Conservation (phyloP, 179 eudicot species). For the Camellia oleifera region DNA sequence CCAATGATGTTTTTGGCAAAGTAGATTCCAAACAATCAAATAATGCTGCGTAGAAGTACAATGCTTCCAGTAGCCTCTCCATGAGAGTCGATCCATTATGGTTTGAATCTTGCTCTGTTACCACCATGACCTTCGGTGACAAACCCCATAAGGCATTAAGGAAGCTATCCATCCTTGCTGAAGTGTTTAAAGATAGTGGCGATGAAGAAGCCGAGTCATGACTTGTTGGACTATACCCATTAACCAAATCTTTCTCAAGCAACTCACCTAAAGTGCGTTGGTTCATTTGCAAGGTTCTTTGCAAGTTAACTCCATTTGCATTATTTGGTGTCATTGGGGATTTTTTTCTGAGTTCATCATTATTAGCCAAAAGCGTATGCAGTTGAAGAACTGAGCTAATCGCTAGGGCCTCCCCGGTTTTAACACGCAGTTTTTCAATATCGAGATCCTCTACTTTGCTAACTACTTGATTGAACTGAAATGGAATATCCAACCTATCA, state of each 20-base stretch:
- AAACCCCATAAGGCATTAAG: conserved; percentile 48
- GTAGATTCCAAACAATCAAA: conserved; percentile 63
- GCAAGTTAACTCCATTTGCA: conserved; percentile 23
- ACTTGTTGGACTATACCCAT: conserved; percentile 48
- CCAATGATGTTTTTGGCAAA: conserved; percentile 47
- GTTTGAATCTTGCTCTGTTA: conserved; percentile 55
- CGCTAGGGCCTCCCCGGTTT: conserved; percentile 95
- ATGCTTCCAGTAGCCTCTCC: conserved; percentile 56
- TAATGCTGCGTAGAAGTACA: conserved; percentile 58
- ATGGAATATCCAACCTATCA: conserved; percentile 74
- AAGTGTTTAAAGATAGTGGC: conserved; percentile 25
- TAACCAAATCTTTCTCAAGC: conserved; percentile 34
- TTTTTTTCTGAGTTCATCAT: conserved; percentile 33
- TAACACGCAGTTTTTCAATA: conserved; percentile 65
- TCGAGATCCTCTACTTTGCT: conserved; percentile 67
- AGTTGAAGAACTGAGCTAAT: conserved; percentile 68
- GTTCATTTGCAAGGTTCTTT: conserved; percentile 25
- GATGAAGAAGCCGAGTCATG: conserved; percentile 60
- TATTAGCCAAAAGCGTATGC: conserved; percentile 64
- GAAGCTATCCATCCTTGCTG: conserved; percentile 35
- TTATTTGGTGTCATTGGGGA: conserved; percentile 22
- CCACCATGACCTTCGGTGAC: conserved; percentile 57
- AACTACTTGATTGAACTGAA: conserved; percentile 85
- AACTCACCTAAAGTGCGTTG: conserved; percentile 36
- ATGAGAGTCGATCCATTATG: conserved; percentile 47